Evolutionary conservation across 108 stramenopile genomes (phyloP), one percentile per base, ranked within the genome.

Genomic region (Pseudonitzschia pungens): DNA sequence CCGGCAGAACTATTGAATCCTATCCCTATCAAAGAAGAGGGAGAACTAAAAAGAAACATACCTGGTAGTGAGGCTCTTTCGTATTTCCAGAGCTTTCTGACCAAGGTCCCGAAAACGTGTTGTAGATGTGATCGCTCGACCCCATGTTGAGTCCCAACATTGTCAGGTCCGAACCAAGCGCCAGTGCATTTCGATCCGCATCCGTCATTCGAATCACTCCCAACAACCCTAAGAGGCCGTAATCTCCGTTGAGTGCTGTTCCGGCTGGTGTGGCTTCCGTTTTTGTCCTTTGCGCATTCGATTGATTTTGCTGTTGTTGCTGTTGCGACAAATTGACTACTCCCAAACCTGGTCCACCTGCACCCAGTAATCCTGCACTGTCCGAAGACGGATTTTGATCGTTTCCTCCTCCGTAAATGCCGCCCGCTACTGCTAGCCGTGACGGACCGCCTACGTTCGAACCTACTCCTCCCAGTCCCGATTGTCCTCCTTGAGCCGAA

Each of bases 151-250:
- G 88, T 41, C 97, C 98, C 60, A 99, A 83, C 67, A 94, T 74
- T 36, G 98, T 96, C 53, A 98, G 88, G 81, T 99, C 98, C 15
- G 94, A 89, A 26, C 96, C 98, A n/a, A 98, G 80, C 36, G 97
- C 96, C 20, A 98, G 80, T 43, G 91, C 88, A 74, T 93, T 94
- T 64, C 94, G 84, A 83, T 98, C 98, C 33, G 90, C 91, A 81
- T 98, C 96, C 8, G 93, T 93, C 98, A 97, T 97, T 51, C 98
- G 94, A 75, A 98, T 97, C 31, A 98, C 92, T 66, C 89, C 87
- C 42, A 98, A 83, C 58, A 98, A 77, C 28, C 98, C 98, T 40
- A 97, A 79, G 68, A 98, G 81, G 32, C 98, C 98, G 83, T 90
- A 98, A 43, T 95, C 94, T n/a, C 94, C 91, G 62, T 81, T 74